These are phyloP conservation scores for Stachybotrys elegans DNA, from an alignment of 2,329 filamentous ascomycete species.

Conservation along the genomic window DNA sequence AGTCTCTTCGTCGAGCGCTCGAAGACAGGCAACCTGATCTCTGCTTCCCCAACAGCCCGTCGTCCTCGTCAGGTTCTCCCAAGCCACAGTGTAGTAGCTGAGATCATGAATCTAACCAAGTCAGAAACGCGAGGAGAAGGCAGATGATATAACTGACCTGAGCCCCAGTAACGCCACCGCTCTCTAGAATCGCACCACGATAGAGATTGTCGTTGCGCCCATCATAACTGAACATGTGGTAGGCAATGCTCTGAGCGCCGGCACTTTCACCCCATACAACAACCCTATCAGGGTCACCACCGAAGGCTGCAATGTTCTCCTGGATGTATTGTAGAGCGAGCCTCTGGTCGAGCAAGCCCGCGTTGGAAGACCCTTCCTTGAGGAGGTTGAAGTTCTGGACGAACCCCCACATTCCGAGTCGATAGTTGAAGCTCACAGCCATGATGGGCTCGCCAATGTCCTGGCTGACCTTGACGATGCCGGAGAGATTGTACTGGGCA, in stretches of 20 bases:
- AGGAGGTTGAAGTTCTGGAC: constrained; percentile 39
- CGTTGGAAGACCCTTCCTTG: constrained; percentile 37
- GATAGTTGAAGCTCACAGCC: constrained; percentile 49
- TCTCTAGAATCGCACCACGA: constrained; percentile 48
- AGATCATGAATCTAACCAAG: constrained; percentile 20
- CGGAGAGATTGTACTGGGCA: constrained; percentile 31
- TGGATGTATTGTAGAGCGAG: constrained; percentile 45
- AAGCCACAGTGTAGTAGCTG: constrained; percentile 19
- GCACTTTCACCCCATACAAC: constrained; percentile 45
- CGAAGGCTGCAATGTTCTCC: constrained; percentile 48
- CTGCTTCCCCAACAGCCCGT: constrained; percentile 24
- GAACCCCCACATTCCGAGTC: constrained; percentile 49
- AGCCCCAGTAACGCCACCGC: constrained; percentile 27
- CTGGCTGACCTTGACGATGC: constrained; percentile 43
- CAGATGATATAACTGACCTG: not conserved
- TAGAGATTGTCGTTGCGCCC: constrained; percentile 53
- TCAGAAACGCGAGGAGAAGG: not conserved
- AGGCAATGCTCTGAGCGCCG: constrained; percentile 33
- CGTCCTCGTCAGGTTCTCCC: constrained; percentile 18
- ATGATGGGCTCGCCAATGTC: constrained; percentile 48
- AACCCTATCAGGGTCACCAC: constrained; percentile 40
- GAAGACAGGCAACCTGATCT: constrained; percentile 32
- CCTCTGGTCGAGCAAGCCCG: constrained; percentile 45
- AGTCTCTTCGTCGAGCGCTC: constrained; percentile 21
- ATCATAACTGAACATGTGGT: constrained; percentile 50